Conservation (phyloP, 441 rosid species). For the Biscutella auriculata region DNA sequence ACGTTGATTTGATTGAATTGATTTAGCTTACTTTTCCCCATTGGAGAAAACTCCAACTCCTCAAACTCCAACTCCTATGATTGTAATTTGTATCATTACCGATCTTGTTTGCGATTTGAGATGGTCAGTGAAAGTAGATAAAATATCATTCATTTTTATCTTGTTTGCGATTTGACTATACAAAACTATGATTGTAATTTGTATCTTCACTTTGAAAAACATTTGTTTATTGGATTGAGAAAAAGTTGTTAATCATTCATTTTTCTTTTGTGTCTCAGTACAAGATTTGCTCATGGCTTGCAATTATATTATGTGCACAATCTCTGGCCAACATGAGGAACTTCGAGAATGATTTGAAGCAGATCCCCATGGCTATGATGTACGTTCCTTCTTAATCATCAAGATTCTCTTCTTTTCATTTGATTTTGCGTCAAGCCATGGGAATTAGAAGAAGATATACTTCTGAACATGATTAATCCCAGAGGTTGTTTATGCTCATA, state of each 20-base stretch:
- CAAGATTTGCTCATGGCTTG: constrained; percentile 93
- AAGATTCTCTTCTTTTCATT: background rate
- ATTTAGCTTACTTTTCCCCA: too few relatives aligned
- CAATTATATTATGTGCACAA: constrained; percentile 77
- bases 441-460: background rate
- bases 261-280: constrained; percentile 35
- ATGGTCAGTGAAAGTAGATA: background rate
- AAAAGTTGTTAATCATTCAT: background rate
- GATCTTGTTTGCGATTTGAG: too few relatives aligned
- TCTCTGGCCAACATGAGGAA: constrained; percentile 81
- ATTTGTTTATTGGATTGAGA: background rate
- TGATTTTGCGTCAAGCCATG: background rate
- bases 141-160: background rate
- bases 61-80: too few relatives aligned
- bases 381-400: constrained; percentile 13
- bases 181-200: too few relatives aligned
- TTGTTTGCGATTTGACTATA: too few relatives aligned
- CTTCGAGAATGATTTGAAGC: constrained; percentile 81
- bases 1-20: too few relatives aligned
- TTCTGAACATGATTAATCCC: background rate
- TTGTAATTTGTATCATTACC: too few relatives aligned
- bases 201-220: background rate
- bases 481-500: background rate
- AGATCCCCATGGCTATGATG: constrained; percentile 94
- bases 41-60: too few relatives aligned